phyloP scores from a whole-genome alignment of 345 rosid genomes.

The Euphorbia tirucalli region DNA sequence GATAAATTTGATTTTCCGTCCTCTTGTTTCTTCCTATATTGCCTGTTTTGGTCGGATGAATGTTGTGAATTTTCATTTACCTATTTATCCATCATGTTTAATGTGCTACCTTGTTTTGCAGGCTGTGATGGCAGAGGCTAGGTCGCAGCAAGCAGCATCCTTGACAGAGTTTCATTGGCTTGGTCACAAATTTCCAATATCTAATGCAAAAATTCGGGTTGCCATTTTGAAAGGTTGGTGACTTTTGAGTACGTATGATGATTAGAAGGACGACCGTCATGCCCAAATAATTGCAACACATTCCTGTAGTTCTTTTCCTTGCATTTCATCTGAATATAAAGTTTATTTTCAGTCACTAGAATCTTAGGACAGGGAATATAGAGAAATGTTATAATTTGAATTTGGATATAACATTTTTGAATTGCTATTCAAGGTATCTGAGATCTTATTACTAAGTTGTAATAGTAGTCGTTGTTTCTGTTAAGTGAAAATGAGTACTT shows the following conservation, averaged over 20 bases:
- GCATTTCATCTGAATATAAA: background rate
- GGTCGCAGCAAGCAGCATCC: slow-evolving; percentile 97
- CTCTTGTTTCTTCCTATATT: background rate
- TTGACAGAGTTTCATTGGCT: slow-evolving; percentile 96
- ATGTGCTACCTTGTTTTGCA: slow-evolving; percentile 25
- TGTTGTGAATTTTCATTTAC: slow-evolving; percentile 11
- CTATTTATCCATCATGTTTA: background rate
- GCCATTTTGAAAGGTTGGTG: slow-evolving; percentile 81
- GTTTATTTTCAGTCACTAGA: background rate
- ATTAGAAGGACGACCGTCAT: background rate
- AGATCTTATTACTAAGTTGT: background rate
- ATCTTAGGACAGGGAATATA: background rate
- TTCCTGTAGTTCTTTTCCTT: background rate
- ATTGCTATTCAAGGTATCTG: background rate
- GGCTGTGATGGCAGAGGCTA: slow-evolving; percentile 99
- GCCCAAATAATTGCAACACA: background rate
- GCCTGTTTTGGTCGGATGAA: slow-evolving; percentile 1
- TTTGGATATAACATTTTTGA: background rate
- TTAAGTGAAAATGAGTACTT: background rate
- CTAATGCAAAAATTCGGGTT: slow-evolving; percentile 93
- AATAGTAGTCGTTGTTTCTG: background rate
- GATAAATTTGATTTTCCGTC: background rate
- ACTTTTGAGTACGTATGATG: background rate
- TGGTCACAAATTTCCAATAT: slow-evolving; percentile 85
- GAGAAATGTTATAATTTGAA: background rate